Percentiles rank a stretch among this genome's conserved stretches.
Evolutionary conservation across 225 moss, liverwort and hornwort species (phyloP).

Genomic region (Climacium dendroides): DNA sequence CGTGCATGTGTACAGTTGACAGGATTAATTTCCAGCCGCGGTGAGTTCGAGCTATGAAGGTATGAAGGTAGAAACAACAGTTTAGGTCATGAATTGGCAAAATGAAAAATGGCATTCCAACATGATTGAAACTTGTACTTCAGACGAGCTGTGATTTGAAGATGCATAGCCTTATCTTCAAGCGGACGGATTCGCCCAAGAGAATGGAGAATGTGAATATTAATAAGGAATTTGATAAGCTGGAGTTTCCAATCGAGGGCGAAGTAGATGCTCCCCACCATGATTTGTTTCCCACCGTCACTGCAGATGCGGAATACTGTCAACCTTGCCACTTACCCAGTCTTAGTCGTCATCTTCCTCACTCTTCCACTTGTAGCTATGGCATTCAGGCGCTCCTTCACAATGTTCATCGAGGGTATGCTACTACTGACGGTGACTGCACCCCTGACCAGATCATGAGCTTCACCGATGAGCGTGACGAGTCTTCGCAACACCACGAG

Average conservation of each 20-base stretch:
- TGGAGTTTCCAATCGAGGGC: not conserved
- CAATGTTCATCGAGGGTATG: slow-evolving; percentile 21
- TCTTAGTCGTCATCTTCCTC: not conserved
- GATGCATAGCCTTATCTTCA: slow-evolving; percentile 29
- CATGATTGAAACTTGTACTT: not conserved
- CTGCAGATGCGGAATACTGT: not conserved
- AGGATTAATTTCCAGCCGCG: not conserved
- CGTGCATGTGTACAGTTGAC: too few relatives aligned
- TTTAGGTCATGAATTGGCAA: not conserved
- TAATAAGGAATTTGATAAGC: not conserved
- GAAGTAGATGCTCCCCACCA: not conserved
- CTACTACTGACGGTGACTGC: slow-evolving; percentile 2
- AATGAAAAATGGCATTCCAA: not conserved
- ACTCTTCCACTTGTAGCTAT: slow-evolving; percentile 19
- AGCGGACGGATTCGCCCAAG: not conserved
- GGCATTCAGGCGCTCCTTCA: slow-evolving; percentile 37
- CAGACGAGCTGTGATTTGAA: not conserved
- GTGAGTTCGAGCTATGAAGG: not conserved
- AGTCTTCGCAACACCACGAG: not conserved
- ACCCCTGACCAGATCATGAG: not conserved
- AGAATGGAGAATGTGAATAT: not conserved
- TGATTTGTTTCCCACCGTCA: not conserved
- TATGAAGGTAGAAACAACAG: not conserved
- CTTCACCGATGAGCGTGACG: not conserved
- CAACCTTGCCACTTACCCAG: not conserved